These are phyloP conservation scores for Exophiala sp. DNA, from an alignment of 2,329 filamentous ascomycete genomes.

Conservation along the genomic window DNA sequence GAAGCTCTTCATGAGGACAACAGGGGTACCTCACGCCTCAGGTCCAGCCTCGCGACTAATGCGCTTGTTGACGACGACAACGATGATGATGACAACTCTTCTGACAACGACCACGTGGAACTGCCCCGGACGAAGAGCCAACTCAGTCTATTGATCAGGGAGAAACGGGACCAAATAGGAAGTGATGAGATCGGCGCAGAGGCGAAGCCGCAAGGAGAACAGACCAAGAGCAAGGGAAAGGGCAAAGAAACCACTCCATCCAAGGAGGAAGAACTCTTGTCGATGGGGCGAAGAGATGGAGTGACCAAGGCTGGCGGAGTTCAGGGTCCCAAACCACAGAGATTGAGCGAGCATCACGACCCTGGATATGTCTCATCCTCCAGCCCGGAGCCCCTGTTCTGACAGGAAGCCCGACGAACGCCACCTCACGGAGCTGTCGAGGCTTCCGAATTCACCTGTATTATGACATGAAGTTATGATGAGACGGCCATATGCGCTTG, in stretches of 20 bases:
- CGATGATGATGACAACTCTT: conserved; percentile 15
- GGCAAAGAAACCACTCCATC: conserved; percentile 13
- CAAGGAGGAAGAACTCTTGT: conserved; percentile 24
- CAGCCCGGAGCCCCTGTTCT: conserved; percentile 23
- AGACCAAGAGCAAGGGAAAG: conserved; percentile 16
- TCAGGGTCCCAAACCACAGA: conserved; percentile 21
- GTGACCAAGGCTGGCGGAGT: conserved; percentile 28
- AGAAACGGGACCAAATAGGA: conserved; percentile 22
- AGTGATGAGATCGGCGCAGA: conserved; percentile 17
- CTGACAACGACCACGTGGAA: conserved; percentile 11
- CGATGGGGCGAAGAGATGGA: conserved; percentile 24
- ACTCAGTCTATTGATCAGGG: conserved; percentile 29
- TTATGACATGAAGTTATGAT: conserved; percentile 9
- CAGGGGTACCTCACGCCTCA: conserved; percentile 5
- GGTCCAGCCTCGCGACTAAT: conserved; percentile 12
- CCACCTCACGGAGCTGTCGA: background rate
- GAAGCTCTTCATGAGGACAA: conserved; percentile 12
- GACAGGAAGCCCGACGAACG: background rate
- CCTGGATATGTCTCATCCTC: conserved; percentile 12
- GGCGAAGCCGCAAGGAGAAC: conserved; percentile 2
- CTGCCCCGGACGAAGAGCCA: conserved; percentile 28
- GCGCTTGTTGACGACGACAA: conserved; percentile 14
- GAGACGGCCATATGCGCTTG: conserved; percentile 10
- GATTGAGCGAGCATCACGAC: conserved; percentile 18
- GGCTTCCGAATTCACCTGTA: conserved; percentile 1